These are phyloP conservation scores for Prunus davidiana DNA, from an alignment of 306 rosid species.

Conservation along the genomic window DNA sequence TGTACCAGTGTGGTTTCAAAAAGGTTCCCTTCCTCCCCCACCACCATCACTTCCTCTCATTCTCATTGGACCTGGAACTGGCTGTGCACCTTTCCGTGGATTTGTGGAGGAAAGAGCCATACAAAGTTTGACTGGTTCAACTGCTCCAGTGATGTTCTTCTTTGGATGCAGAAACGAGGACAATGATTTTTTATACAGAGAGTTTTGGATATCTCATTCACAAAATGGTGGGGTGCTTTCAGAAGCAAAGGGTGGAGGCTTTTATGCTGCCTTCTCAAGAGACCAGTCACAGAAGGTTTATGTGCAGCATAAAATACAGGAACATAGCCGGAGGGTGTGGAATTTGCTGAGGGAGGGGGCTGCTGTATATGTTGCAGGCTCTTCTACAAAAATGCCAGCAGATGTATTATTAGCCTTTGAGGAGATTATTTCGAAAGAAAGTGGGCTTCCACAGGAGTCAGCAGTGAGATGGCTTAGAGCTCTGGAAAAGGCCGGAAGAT, in stretches of 20 bases:
- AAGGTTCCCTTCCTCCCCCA: slow-evolving; percentile 81
- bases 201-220: slow-evolving; percentile 70
- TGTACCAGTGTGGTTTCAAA: slow-evolving; percentile 74
- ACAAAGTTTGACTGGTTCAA: slow-evolving; percentile 42
- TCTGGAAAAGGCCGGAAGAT: slow-evolving; percentile 68
- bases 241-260: slow-evolving; percentile 77
- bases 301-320: slow-evolving; percentile 85
- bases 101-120: slow-evolving; percentile 80
- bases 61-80: slow-evolving; percentile 93
- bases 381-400: slow-evolving; percentile 89
- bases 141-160: slow-evolving; percentile 77
- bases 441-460: slow-evolving; percentile 55
- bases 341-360: slow-evolving; percentile 66
- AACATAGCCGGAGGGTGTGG: slow-evolving; percentile 67
- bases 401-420: slow-evolving; percentile 78
- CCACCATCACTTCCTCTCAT: slow-evolving; percentile 74
- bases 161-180: slow-evolving; percentile 79
- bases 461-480: slow-evolving; percentile 71
- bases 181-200: slow-evolving; percentile 67
- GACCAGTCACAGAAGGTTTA: slow-evolving; percentile 80
- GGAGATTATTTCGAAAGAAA: slow-evolving; percentile 64
- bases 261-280: slow-evolving; percentile 82
- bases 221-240: slow-evolving; percentile 64
- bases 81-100: slow-evolving; percentile 90
- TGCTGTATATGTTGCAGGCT: slow-evolving; percentile 82